phyloP scores from a whole-genome alignment of 768 basidiomycete species.

The Glaciozyma martinii region DNA sequence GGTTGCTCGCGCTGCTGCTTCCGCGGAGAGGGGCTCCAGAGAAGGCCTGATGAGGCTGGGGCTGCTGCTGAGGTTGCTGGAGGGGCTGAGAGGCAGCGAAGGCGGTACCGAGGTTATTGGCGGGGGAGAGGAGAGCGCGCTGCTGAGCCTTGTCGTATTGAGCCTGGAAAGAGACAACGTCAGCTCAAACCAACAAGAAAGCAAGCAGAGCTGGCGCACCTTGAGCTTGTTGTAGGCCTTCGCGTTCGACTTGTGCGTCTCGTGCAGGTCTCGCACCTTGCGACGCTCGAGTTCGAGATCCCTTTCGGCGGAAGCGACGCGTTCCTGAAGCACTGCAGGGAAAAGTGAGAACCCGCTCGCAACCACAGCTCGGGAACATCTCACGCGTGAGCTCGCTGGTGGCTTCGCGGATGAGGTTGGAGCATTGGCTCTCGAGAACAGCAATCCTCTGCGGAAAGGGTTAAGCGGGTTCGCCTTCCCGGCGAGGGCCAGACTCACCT shows the following conservation, averaged over 20 bases:
- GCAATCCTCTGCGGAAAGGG: conserved; percentile 7
- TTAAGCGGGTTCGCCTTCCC: neutral
- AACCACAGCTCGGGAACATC: neutral
- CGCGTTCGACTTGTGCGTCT: conserved; percentile 31
- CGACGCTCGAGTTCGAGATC: conserved; percentile 31
- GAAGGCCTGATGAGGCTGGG: no score
- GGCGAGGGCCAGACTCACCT: neutral
- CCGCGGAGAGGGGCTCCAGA: no score
- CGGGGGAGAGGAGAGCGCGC: neutral
- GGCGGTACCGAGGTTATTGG: neutral
- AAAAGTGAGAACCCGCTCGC: neutral
- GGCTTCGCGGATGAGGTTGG: conserved; percentile 17
- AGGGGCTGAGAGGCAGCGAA: neutral
- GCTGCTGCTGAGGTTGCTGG: neutral
- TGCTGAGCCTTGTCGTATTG: neutral
- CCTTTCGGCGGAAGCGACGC: conserved; percentile 10
- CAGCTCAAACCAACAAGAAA: neutral
- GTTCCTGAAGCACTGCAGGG: conserved; percentile 10
- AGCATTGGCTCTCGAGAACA: conserved; percentile 26
- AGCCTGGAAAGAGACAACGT: neutral
- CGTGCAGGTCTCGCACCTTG: conserved; percentile 31
- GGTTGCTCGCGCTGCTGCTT: no score
- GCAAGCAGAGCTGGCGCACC: neutral
- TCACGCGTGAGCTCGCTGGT: conserved; percentile 16
- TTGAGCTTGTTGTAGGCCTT: conserved; percentile 37